Conservation (phyloP, 1,139 yeast species). For the Candida labiduridarum region DNA sequence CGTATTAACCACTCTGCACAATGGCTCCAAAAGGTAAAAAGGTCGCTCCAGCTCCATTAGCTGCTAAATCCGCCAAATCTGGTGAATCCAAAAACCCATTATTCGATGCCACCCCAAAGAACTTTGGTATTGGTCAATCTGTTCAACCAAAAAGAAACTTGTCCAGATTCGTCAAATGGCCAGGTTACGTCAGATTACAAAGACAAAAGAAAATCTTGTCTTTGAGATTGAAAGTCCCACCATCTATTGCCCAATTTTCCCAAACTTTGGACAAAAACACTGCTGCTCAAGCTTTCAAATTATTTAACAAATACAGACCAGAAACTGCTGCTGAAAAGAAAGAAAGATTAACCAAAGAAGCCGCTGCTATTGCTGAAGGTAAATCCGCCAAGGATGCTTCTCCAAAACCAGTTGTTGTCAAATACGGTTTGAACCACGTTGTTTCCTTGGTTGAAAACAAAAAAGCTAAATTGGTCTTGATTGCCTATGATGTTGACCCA, state of each 20-base stretch:
- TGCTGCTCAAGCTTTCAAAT: slow-evolving; percentile 94
- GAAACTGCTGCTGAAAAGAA: slow-evolving; percentile 96
- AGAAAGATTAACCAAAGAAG: slow-evolving; percentile 98
- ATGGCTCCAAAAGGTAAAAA: slow-evolving; percentile 59
- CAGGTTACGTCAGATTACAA: slow-evolving; percentile 85
- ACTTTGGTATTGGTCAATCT: slow-evolving; percentile 95
- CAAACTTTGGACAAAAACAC: slow-evolving; percentile 96
- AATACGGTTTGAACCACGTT: slow-evolving; percentile 98
- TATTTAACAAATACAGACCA: slow-evolving; percentile 98
- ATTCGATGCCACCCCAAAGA: slow-evolving; percentile 81
- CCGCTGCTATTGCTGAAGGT: slow-evolving; percentile 98
- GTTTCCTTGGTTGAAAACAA: slow-evolving; percentile 95
- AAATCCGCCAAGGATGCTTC: slow-evolving; percentile 94
- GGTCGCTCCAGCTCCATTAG: slow-evolving; percentile 55
- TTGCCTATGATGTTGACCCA: slow-evolving; percentile 99
- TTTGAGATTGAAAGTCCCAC: slow-evolving; percentile 97
- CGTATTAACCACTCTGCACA: slow-evolving; percentile 13
- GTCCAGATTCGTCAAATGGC: slow-evolving; percentile 97
- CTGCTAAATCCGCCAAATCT: slow-evolving; percentile 37
- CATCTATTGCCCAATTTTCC: slow-evolving; percentile 95
- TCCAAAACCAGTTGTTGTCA: slow-evolving; percentile 92
- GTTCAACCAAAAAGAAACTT: slow-evolving; percentile 96
- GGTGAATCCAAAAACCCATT: slow-evolving; percentile 40
- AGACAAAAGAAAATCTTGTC: slow-evolving; percentile 96
- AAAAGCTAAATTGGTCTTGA: slow-evolving; percentile 94